Evolutionary conservation across 2,329 filamentous ascomycete species (phyloP).

Genomic region (Scolecobasidium constrictum): DNA sequence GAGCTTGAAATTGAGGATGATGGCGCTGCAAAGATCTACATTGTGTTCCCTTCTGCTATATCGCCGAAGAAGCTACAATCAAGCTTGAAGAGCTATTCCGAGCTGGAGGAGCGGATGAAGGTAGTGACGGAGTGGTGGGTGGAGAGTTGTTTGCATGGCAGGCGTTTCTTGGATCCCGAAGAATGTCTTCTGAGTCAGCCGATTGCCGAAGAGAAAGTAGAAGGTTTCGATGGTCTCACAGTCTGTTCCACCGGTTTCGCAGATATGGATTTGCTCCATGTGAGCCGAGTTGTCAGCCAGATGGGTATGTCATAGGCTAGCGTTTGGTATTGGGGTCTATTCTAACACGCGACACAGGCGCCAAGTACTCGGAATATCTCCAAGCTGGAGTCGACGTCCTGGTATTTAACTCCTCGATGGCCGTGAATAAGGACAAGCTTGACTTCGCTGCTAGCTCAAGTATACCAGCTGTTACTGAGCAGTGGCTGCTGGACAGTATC

Average conservation of each 20-base stretch:
- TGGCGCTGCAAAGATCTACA: conserved; percentile 21
- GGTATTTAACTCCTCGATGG: conserved; percentile 51
- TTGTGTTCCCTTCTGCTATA: conserved; percentile 37
- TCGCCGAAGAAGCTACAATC: conserved; percentile 22
- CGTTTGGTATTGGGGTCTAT: neutral
- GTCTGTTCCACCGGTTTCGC: conserved; percentile 76
- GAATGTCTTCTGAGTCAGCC: conserved; percentile 67
- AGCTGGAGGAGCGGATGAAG: conserved; percentile 11
- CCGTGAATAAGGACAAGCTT: conserved; percentile 61
- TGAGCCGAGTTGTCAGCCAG: conserved; percentile 64
- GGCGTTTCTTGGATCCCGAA: conserved; percentile 56
- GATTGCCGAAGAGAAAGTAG: conserved; percentile 59
- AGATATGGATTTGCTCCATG: conserved; percentile 74
- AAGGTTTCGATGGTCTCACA: conserved; percentile 54
- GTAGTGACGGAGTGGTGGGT: conserved; percentile 91
- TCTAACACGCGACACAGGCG: conserved; percentile 38
- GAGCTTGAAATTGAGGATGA: conserved; percentile 4
- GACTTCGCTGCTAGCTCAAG: conserved; percentile 62
- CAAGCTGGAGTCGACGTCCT: conserved; percentile 63
- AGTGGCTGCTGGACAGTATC: conserved; percentile 82
- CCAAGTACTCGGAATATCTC: conserved; percentile 68
- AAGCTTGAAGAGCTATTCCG: too few species aligned
- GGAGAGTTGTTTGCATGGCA: conserved; percentile 75
- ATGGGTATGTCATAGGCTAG: conserved; percentile 40
- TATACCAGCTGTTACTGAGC: conserved; percentile 68